A percentile compares a stretch with the other conserved stretches of the same genome.
Conservation (phyloP, 108 stramenopile species). For the Thalassiosira profunda region DNA sequence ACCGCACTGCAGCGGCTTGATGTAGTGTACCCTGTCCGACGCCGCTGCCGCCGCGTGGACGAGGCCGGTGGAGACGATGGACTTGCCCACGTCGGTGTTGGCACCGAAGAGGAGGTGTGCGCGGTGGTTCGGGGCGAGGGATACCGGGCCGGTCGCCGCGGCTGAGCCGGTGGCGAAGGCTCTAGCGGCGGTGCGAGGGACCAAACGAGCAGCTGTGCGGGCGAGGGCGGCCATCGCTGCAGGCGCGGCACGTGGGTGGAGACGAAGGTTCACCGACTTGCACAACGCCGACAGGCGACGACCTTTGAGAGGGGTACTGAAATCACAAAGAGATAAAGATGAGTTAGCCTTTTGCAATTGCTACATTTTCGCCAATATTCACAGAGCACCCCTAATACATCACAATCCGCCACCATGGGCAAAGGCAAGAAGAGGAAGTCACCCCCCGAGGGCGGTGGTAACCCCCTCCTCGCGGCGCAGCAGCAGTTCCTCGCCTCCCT, state of each 20-base stretch:
- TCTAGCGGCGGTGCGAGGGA: too few relatives aligned
- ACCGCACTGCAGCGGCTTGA: too few relatives aligned
- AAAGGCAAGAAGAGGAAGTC: constrained; percentile 19
- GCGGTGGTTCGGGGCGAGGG: constrained; percentile 32
- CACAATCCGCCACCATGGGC: background rate
- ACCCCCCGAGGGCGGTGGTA: background rate
- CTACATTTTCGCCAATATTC: too few relatives aligned
- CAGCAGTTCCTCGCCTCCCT: constrained; percentile 53
- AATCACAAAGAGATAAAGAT: too few relatives aligned
- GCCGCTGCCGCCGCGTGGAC: constrained; percentile 54
- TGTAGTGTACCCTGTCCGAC: background rate
- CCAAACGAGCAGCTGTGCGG: too few relatives aligned
- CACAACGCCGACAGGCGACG: too few relatives aligned
- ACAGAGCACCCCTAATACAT: background rate
- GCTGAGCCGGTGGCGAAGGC: background rate
- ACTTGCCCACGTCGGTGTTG: constrained; percentile 98
- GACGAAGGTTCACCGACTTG: too few relatives aligned
- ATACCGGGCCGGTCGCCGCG: background rate
- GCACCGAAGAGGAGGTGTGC: constrained; percentile 93
- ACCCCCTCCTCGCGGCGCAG: constrained; percentile 62
- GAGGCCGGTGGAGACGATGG: constrained; percentile 88
- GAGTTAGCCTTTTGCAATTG: too few relatives aligned
- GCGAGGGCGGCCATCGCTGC: too few relatives aligned
- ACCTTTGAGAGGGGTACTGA: too few relatives aligned
- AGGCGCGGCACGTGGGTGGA: too few relatives aligned